Conservation (phyloP, 306 rosid genomes). For the Rubus parviflorus region DNA sequence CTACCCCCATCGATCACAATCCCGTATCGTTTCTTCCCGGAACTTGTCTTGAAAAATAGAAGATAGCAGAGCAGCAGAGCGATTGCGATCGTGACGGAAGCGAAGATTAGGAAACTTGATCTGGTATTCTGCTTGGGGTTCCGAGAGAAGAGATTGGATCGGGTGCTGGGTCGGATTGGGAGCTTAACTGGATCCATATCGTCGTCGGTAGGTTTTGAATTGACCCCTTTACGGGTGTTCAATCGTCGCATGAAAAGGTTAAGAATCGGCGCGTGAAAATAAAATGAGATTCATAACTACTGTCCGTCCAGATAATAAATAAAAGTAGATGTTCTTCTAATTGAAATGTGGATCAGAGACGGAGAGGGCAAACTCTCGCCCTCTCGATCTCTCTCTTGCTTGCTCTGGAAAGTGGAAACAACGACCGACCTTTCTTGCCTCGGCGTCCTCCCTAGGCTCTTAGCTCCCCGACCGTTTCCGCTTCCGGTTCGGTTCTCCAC, state of each 20-base stretch:
- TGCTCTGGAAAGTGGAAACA: neutral
- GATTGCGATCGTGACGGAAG: conserved; percentile 31
- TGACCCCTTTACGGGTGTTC: conserved; percentile 54
- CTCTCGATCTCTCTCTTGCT: conserved; percentile 32
- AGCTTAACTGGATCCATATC: conserved; percentile 74
- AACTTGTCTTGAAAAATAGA: conserved; percentile 11
- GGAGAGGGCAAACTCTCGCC: conserved; percentile 41
- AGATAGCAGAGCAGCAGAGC: conserved; percentile 37
- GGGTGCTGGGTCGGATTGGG: conserved; percentile 51
- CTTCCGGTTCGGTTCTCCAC: conserved; percentile 1
- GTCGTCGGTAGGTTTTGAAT: conserved; percentile 21
- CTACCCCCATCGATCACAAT: conserved; percentile 90
- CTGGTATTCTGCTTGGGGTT: conserved; percentile 33
- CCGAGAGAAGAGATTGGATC: conserved; percentile 67
- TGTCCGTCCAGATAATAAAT: too few relatives aligned
- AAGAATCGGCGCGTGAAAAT: conserved; percentile 3
- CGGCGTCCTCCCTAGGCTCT: neutral
- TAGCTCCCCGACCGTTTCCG: neutral
- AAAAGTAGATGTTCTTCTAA: too few relatives aligned
- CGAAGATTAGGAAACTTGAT: conserved; percentile 24
- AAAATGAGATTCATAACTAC: conserved; percentile 30
- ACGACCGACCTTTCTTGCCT: neutral
- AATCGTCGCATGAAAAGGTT: conserved; percentile 74
- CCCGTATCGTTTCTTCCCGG: conserved; percentile 39
- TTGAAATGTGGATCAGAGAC: conserved; percentile 25